Percentiles rank a stretch among this genome's conserved stretches.
phyloP scores from a whole-genome alignment of 495 filamentous ascomycete genomes.

The Hyphodiscus hymeniophilus region DNA sequence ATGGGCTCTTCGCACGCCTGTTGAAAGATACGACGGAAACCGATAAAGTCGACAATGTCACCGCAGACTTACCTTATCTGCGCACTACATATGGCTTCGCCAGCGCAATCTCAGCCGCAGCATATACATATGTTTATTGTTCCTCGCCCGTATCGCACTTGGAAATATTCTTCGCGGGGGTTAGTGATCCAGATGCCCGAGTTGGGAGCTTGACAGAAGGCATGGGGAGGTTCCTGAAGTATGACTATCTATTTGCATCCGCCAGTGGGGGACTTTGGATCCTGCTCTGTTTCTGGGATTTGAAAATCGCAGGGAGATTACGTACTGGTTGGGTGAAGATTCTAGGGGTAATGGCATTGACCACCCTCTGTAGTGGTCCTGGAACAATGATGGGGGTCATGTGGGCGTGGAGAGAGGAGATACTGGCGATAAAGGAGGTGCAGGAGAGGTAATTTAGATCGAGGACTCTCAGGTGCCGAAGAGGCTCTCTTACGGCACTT shows the following conservation, averaged over 20 bases:
- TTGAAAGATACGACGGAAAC: constrained; percentile 6
- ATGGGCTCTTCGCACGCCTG: constrained; percentile 10
- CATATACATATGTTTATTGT: constrained; percentile 17
- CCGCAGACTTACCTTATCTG: constrained; percentile 16
- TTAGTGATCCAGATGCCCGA: constrained; percentile 2
- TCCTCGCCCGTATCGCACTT: constrained; percentile 4
- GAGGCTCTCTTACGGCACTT: too few relatives aligned
- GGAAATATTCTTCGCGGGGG: constrained; percentile 15
- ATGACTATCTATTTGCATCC: constrained; percentile 19
- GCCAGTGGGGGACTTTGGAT: constrained; percentile 10
- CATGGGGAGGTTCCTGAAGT: constrained; percentile 8
- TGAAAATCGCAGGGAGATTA: constrained; percentile 14
- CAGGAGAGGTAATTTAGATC: too few relatives aligned
- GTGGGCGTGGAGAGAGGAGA: constrained; percentile 31
- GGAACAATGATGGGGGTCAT: constrained; percentile 24
- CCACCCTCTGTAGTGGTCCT: constrained; percentile 20
- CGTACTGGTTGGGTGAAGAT: constrained; percentile 9
- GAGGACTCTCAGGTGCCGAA: too few relatives aligned
- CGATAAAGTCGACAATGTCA: constrained; percentile 2
- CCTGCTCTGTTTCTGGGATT: constrained; percentile 13
- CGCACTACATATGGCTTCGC: constrained; percentile 18
- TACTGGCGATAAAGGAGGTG: constrained; percentile 4
- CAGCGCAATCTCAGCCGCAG: background rate
- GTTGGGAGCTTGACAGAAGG: constrained; percentile 6
- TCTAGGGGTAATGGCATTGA: constrained; percentile 11